phyloP scores from a whole-genome alignment of 1,284 basidiomycete species.

The Trichosporon sp. region DNA sequence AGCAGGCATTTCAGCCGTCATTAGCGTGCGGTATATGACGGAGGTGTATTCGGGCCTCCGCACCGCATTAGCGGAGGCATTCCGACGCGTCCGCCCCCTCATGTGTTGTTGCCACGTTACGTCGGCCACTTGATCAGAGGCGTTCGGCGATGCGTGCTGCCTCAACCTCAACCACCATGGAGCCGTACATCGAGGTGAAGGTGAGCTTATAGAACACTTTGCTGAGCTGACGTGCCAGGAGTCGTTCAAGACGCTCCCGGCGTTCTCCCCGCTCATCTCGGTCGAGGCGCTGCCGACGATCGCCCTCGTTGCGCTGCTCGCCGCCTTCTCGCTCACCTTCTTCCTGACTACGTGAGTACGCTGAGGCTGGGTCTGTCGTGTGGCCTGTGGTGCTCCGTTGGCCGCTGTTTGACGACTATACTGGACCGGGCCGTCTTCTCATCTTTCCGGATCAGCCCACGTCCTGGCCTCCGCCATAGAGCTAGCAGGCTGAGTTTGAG shows the following conservation, averaged over 20 bases:
- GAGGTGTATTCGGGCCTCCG: not conserved
- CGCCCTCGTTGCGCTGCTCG: conserved; percentile 64
- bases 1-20: not conserved
- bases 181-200: conserved; percentile 17
- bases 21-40: not conserved
- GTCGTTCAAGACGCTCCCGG: conserved; percentile 55
- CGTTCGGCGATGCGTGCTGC: not conserved
- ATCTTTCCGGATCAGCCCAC: too few relatives aligned
- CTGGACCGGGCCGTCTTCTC: too few relatives aligned
- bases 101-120: conserved; percentile 5
- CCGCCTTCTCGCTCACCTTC: conserved; percentile 75
- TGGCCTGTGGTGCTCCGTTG: not conserved
- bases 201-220: conserved; percentile 3
- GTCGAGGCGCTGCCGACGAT: conserved; percentile 64
- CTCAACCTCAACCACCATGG: conserved; percentile 7
- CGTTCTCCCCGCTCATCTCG: conserved; percentile 67
- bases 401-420: too few relatives aligned
- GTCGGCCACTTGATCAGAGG: not conserved
- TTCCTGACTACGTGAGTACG: conserved; percentile 75
- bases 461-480: too few relatives aligned
- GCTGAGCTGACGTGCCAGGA: conserved; percentile 50
- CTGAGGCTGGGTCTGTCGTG: not conserved
- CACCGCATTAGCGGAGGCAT: not conserved
- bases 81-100: not conserved
- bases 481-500: not conserved